Percentiles rank a stretch among this genome's conserved stretches.
These are phyloP conservation scores for Penicillium sp. DNA, from an alignment of 2,329 filamentous ascomycete genomes.

Conservation along the genomic window DNA sequence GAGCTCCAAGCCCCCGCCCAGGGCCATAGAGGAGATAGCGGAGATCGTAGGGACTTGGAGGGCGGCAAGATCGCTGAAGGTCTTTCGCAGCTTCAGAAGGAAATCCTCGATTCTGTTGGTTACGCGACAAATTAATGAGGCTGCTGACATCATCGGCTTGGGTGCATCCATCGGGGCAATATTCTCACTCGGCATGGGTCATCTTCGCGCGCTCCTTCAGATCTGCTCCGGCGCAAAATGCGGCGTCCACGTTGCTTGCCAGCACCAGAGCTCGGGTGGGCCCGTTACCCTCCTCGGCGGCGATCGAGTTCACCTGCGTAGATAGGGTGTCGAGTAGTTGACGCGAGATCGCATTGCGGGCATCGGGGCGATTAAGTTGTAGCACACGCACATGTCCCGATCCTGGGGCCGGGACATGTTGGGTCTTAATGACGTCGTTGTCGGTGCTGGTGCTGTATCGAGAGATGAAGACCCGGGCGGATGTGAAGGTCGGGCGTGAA, in stretches of 20 bases:
- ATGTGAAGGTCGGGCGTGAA: slow-evolving; percentile 14
- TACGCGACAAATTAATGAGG: background rate
- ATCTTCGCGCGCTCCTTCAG: slow-evolving; percentile 80
- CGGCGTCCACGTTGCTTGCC: slow-evolving; percentile 74
- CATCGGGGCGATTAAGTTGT: slow-evolving; percentile 74
- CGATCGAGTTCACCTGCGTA: slow-evolving; percentile 65
- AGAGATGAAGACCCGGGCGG: slow-evolving; percentile 28
- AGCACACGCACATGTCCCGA: slow-evolving; percentile 82
- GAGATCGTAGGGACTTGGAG: slow-evolving; percentile 87
- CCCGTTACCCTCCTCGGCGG: slow-evolving; percentile 52
- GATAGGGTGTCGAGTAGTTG: slow-evolving; percentile 67
- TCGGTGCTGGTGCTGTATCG: slow-evolving; percentile 32
- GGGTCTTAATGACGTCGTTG: slow-evolving; percentile 55
- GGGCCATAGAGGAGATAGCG: slow-evolving; percentile 75
- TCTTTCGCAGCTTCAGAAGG: slow-evolving; percentile 66
- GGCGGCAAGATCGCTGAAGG: slow-evolving; percentile 64
- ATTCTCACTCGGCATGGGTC: slow-evolving; percentile 65
- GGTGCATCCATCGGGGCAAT: background rate
- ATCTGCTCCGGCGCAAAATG: slow-evolving; percentile 92
- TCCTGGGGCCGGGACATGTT: slow-evolving; percentile 68
- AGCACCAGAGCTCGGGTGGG: slow-evolving; percentile 74
- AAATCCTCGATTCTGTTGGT: slow-evolving; percentile 66
- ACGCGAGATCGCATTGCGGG: slow-evolving; percentile 85
- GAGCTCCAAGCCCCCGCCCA: slow-evolving; percentile 90
- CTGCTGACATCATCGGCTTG: background rate